Evolutionary conservation across 2,329 filamentous ascomycete species (phyloP), one percentile per base, ranked within the genome.

Genomic region (Nemania sp.): DNA sequence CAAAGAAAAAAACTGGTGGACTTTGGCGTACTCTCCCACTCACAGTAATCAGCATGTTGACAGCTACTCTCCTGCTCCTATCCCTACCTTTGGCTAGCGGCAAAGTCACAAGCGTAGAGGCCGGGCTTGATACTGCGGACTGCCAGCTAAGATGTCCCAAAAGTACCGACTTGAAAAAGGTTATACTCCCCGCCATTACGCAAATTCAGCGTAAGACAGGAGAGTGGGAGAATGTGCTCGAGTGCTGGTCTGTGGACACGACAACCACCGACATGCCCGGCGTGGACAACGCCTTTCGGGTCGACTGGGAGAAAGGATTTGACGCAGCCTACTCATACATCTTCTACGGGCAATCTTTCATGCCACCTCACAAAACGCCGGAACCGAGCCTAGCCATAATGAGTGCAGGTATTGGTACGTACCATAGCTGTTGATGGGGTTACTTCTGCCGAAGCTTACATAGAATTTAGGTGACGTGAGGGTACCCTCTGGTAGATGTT

Each of bases 151-250:
- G 51, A 38, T 65, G 63, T 18, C 63, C 63, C 8, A 32, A 60
- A 26, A 65, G 47, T 13, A 55, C 27, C 22, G 24, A 20, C 15
- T 4, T 15, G 0, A 8, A 10, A 10, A 26, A 47, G 15, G 35
- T 61, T 47, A 47, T 65, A 29, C 63, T 65, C 3, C 63, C 63
- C 2, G 63, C 63, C 3, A 65, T 65, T n/a, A 65, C 63, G 8
- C 55, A 65, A 5, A 38, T 15, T 1, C 54, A 51, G 22, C 54
- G 13, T 27, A 22, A 61, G 20, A 53, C 63, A 10, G 63, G 63
- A 10, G 56, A 65, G 26, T 65, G 63, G 63, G 63, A 65, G 49
- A 65, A 65, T 18, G 11, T 38, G 11, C 63, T 65, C 6, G 63
- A 65, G 24, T 65, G 63, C 41, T 65, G 63, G 63, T 53, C 63